Conservation (phyloP, 805 yeast genomes). For the Candida dajiaensis region DNA sequence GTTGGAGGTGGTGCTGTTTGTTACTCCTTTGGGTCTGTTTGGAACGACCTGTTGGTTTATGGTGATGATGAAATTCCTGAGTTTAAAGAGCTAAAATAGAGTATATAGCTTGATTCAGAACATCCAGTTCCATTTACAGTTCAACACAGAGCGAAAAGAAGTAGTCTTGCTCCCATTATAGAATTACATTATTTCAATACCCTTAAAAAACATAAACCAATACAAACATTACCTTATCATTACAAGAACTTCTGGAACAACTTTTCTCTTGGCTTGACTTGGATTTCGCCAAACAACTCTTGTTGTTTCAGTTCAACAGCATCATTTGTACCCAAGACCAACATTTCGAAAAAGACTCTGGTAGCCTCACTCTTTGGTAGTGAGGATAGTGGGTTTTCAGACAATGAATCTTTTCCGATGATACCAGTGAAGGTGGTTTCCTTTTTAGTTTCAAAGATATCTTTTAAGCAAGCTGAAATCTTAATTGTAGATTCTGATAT, state of each 20-base stretch:
- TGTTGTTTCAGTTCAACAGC: conserved; percentile 60
- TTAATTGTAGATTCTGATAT: conserved; percentile 45
- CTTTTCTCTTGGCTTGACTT: conserved; percentile 6
- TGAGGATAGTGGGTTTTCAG: conserved; percentile 26
- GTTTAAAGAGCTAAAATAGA: not conserved
- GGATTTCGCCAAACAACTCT: conserved; percentile 49
- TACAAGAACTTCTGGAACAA: conserved; percentile 5
- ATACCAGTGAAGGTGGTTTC: conserved; percentile 32
- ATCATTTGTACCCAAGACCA: conserved; percentile 75
- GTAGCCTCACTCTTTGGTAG: conserved; percentile 55
- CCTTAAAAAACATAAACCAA: not conserved
- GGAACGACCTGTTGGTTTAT: conserved; percentile 28
- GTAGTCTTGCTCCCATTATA: too few species aligned
- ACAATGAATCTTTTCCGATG: conserved; percentile 25
- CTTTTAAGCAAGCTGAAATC: conserved; percentile 43
- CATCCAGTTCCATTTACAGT: too few species aligned
- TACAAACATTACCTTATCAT: not conserved
- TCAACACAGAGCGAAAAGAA: too few species aligned
- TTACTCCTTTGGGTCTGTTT: conserved; percentile 67
- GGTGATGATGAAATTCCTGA: conserved; percentile 7
- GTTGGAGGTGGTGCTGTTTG: conserved; percentile 79
- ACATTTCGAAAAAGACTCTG: conserved; percentile 71
- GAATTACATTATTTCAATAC: not conserved
- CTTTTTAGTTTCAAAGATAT: conserved; percentile 22
- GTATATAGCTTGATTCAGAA: too few species aligned